Evolutionary conservation across 2,329 filamentous ascomycete genomes (phyloP), one percentile per base, ranked within the genome.

Genomic region (Scytalidium lignicola): DNA sequence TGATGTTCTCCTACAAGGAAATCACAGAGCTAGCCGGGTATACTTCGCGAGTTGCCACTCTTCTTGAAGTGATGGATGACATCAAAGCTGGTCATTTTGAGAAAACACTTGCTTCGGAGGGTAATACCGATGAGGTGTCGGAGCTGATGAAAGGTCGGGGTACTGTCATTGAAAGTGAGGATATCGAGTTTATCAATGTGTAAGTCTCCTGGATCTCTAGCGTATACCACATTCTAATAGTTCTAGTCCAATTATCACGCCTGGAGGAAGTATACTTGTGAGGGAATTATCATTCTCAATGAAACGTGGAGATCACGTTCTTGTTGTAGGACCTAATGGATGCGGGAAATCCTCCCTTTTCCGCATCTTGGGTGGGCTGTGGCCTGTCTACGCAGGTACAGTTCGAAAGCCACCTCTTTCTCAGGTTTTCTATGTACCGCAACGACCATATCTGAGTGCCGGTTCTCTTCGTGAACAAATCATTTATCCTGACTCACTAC

Each of bases 1-100:
- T 97, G 55, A 96, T 96, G 91, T 96, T 96, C 70, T 95, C 89
- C 2, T 97, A 96, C 75, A 91, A 96, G 60, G 93, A 99, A 65
- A 86, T 99, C 54, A 96, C 92, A 65, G 92, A 99, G 68, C 75
- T 99, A 23, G 93, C 93, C 0, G 93, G 93, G 29, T 95, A 96
- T 71, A 99, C 93, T 0, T 92, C 90, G 9, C 85, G 93, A 46
- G 93, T 99, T 4, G 87, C 91, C 1, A 88, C 88, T 2, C 75
- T 99, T 3, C 75, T 99, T 13, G 87, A 95, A 51, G 92, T 97
- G 43, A 96, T 99, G 82, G 85, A 92, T 51, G 93, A 99, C 58
- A 88, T 97, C 46, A 83, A 90, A 61, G 80, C 83, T 2, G 93
- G 93, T 1, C 88, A 86, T 55, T 99, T 96, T 62, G 88, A 96